Evolutionary conservation across 805 yeast genomes (phyloP), one percentile per base, ranked within the genome.

Genomic region (Grigorovia transvaalensis): DNA sequence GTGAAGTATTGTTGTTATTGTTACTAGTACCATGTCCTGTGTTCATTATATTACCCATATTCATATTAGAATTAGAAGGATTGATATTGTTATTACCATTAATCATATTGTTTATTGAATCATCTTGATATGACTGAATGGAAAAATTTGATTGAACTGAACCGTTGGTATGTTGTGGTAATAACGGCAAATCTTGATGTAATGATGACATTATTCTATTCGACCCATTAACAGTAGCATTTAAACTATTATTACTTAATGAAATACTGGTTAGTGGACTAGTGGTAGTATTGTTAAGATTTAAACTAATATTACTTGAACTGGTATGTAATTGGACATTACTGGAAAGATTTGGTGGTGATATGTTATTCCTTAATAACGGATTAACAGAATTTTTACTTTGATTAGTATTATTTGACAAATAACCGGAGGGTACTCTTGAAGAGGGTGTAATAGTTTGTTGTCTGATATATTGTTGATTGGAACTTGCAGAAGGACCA

Each of bases 341-440:
- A 5, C 48, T 53, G 6, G 56, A 49, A 4, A 65, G 56, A 19
- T 23, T 20, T 5, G 66, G 56, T 4, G 68, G 58, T 18, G 61
- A 53, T 18, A 33, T 44, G 9, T 61, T 56, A 44, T 61, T 64
- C 57, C 71, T 64, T 49, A 68, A 48, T 50, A 68, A 52, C 4
- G 71, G 69, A 49, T 67, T 67, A 29, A 57, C 51, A 30, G 57
- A 51, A 44, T 56, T 63, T 48, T 62, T 42, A 56, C 57, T n/a
- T 55, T 53, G 51, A 13, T 52, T 54, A 11, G 60, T 57, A 38
- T 59, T 60, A 38, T 38, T 38, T 2, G 66, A 58, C n/a, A 61
- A 54, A 50, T 65, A 66, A 45, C 70, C 70, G 2, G 70, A 65
- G 17, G 70, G 70, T 41, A 66, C 64, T 53, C 70, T 59, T 18